Percentiles rank a stretch among this genome's conserved stretches.
Evolutionary conservation across 164 flowering plant genomes (phyloP).

Genomic region (Litsea cubeba): DNA sequence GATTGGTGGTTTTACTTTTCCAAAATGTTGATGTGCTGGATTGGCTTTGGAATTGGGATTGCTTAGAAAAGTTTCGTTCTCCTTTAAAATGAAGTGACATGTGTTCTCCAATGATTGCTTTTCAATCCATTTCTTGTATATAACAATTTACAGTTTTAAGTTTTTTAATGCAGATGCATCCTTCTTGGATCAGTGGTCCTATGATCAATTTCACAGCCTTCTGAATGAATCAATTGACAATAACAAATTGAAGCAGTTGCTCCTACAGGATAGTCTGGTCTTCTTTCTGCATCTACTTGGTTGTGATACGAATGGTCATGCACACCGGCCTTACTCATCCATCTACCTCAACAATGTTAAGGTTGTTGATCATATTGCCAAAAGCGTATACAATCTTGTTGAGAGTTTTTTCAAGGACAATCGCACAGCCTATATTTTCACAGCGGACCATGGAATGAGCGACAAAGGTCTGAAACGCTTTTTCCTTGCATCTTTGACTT

Average conservation of each 20-base stretch:
- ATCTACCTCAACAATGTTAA: conserved; percentile 94
- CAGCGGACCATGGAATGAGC: conserved; percentile 99
- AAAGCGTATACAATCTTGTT: conserved; percentile 64
- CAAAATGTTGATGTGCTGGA: too few relatives aligned
- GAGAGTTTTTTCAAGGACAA: conserved; percentile 84
- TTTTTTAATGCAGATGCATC: conserved; percentile 87
- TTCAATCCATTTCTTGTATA: conserved; percentile 12
- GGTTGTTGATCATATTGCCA: conserved; percentile 83
- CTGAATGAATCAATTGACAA: conserved; percentile 72
- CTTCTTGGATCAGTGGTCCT: conserved; percentile 97
- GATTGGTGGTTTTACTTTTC: too few relatives aligned
- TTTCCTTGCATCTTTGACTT: conserved; percentile 7
- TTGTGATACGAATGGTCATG: conserved; percentile 99
- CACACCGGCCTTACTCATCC: conserved; percentile 84
- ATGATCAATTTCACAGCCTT: conserved; percentile 84
- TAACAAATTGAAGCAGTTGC: conserved; percentile 56
- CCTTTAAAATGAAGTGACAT: background rate
- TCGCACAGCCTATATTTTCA: conserved; percentile 80
- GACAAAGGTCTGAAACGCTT: conserved; percentile 74
- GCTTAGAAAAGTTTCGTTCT: background rate
- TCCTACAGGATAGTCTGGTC: conserved; percentile 69
- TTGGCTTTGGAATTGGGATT: background rate
- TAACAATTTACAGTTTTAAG: conserved; percentile 28
- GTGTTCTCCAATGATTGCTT: conserved; percentile 3
- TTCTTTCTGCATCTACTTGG: conserved; percentile 90